Conservation (phyloP, 495 filamentous ascomycete species). For the Penicillium bialowiezense region DNA sequence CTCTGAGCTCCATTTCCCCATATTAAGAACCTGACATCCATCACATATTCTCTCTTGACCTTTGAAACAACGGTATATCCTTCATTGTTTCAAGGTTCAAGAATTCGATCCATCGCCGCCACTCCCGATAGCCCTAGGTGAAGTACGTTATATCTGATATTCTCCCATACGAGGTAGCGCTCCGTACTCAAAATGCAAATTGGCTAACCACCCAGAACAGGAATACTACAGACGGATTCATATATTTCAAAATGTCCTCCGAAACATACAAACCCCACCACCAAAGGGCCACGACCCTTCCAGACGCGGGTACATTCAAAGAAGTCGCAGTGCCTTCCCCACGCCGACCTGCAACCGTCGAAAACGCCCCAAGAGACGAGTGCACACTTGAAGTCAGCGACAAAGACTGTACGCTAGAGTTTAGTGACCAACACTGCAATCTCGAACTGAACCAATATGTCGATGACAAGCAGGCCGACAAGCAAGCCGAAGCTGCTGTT, state of each 20-base stretch:
- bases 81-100: too few species aligned
- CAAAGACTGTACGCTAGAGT: conserved; percentile 1
- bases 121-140: not conserved
- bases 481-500: not conserved
- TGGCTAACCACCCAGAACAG: not conserved
- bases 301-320: conserved; percentile 2
- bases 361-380: not conserved
- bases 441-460: conserved; percentile 1
- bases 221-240: not conserved
- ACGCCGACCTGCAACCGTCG: not conserved
- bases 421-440: conserved; percentile 1
- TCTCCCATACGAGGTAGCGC: too few species aligned
- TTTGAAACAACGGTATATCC: too few species aligned
- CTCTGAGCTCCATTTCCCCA: not conserved
- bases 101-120: too few species aligned
- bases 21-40: not conserved
- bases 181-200: too few species aligned
- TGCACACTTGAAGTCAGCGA: conserved; percentile 3
- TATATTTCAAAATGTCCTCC: not conserved
- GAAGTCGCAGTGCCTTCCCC: not conserved
- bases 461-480: conserved; percentile 2
- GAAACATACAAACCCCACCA: not conserved
- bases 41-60: too few species aligned
- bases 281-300: not conserved
- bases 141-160: not conserved